phyloP scores from a whole-genome alignment of 257 asterid species.

The Solanum commersonii region DNA sequence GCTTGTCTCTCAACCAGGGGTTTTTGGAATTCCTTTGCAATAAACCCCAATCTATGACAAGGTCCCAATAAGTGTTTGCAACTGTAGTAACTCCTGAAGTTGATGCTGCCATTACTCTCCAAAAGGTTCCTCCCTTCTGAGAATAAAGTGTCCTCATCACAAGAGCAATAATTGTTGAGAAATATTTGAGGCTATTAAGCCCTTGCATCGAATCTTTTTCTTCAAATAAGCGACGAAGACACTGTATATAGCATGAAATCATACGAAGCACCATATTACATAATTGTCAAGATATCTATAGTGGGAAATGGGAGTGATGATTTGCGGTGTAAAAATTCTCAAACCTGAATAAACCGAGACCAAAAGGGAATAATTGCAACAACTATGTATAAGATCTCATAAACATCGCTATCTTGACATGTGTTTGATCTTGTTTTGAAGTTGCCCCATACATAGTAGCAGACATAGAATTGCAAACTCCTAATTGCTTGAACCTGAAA shows the following conservation, averaged over 20 bases:
- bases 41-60: slow-evolving; percentile 81
- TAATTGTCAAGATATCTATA: not conserved
- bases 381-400: slow-evolving; percentile 24
- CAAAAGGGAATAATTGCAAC: slow-evolving; percentile 65
- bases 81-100: slow-evolving; percentile 57
- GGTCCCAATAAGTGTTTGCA: slow-evolving; percentile 68
- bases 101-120: slow-evolving; percentile 43
- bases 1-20: slow-evolving; percentile 80
- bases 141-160: slow-evolving; percentile 44
- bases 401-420: slow-evolving; percentile 11
- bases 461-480: slow-evolving; percentile 49
- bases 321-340: too few relatives aligned
- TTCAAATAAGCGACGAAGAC: slow-evolving; percentile 54
- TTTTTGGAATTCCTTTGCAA: slow-evolving; percentile 41
- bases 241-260: slow-evolving; percentile 14
- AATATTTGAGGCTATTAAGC: slow-evolving; percentile 44
- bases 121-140: slow-evolving; percentile 12
- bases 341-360: slow-evolving; percentile 62
- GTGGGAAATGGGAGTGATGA: too few relatives aligned
- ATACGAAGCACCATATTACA: not conserved
- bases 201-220: slow-evolving; percentile 42
- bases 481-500: slow-evolving; percentile 71
- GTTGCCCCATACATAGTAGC: slow-evolving; percentile 65
- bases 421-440: slow-evolving; percentile 35
- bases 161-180: slow-evolving; percentile 62